Base-by-base conservation (phyloP, 768 basidiomycete species). In the Tylopilus sp. region DNA sequence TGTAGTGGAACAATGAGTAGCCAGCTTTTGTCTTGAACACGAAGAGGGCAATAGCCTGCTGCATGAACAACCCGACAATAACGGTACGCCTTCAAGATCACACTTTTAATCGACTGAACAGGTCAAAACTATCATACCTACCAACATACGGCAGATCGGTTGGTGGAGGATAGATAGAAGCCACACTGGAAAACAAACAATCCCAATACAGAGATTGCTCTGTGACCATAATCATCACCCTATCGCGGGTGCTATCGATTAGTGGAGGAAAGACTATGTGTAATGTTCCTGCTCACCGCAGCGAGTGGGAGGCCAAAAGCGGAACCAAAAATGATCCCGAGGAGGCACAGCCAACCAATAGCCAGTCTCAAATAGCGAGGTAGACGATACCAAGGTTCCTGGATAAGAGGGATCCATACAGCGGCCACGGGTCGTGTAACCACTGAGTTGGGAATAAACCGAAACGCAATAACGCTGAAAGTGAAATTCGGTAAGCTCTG, bases 11-110 rank as follows among this genome's bases (percentile, higher is more conserved):
- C 50, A 95, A 79, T 21, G 78, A 79, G 71, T 87, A 92, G 19
- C 93, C 93, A 41, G 91, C 92, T 41, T 74, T 73, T 13, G 85
- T 81, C 74, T 93, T 94, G 62, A 97, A 79, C 30, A 95, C 93
- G 67, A 96, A 93, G 40, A 96, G 77, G 2, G 93, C 93, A 42
- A 95, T 81, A 17, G 75, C 81, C 73, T 94, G 92, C 66, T 97
- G 93, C 38, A 87, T 61, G 71, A 93, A 85, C 19, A 95, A 74
- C 19, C 93, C 93, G 44, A 92, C 85, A 52, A 94, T 84, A 61
- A 93, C 82, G n/a, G 92, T 92, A 14, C 82, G 86, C 89, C 87
- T 87, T 19, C 37, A 19, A 21, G 37, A 10, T 38, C 3, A 44
- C 17, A 51, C 11, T 28, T 16, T 58, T 30, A 62, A 56, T 41